Evolutionary conservation across 2,329 filamentous ascomycete genomes (phyloP), one percentile per base, ranked within the genome.

Genomic region (Metarhizium anisopliae): DNA sequence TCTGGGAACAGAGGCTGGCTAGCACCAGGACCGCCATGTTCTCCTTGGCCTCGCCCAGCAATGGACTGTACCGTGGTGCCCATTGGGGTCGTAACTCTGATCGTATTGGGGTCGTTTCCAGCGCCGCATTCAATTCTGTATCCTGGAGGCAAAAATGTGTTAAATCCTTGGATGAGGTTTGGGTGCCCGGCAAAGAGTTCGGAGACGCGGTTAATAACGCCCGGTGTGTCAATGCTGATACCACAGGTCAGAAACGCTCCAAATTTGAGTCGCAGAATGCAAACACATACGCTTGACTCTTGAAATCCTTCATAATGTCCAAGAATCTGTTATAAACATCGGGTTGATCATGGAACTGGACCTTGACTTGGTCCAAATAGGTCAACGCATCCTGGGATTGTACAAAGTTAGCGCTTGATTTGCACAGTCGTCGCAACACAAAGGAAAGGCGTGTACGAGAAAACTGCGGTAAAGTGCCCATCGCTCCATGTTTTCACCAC

Each of bases 251-350:
- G 65, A 57, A 56, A 89, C 95, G 73, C 96, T 96, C 71, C 96
- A 96, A 65, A 96, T 91, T 35, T 5, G 7, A 47, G 16, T 13
- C 43, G 11, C 18, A 53, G 32, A 8, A 47, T 6, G 45, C n/a
- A 45, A 50, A 2, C 55, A 80, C 87, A 74, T 77, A 92, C 83
- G 92, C 91, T 74, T 96, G 93, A 65, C 91, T 96, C 74, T 99
- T 99, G 71, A 99, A 99, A 64, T 99, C 94, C 68, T 99, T 99
- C 94, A 99, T 99, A 51, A 99, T 99, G 64, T 99, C 94, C 50
- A 99, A 75, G 64, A 99, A 97, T 42, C 89, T 81, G 66, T 97
- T 97, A 67, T 99, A 99, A 0, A 99, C 94, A 70, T 97, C 93
- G 4, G 94, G 92, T 62, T 96, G 91, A 60, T 97, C 93, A 58